Base-by-base conservation (phyloP, 139 green algal genomes). In the Pleodorina starrii region DNA sequence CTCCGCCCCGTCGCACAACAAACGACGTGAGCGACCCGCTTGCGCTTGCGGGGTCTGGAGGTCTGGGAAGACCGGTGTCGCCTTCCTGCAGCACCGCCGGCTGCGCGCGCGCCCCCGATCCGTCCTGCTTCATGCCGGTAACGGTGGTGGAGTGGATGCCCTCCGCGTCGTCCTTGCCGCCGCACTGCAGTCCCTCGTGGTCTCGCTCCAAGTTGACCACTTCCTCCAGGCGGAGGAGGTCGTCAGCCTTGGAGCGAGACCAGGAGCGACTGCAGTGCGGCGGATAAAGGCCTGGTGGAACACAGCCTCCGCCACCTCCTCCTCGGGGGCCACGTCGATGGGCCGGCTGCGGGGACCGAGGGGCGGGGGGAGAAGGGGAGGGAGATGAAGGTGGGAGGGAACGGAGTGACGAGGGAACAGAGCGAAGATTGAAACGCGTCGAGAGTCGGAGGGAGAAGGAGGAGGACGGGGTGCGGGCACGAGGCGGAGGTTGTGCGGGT, bases 231-330 rank as follows among this genome's bases (percentile, higher is more conserved):
- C 93, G 92, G 40, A n/a, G n/a, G n/a, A n/a, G n/a, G n/a, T n/a
- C n/a, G n/a, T n/a, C n/a, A n/a, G n/a, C n/a, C n/a, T n/a, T n/a
- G n/a, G n/a, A n/a, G n/a, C n/a, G n/a, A n/a, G n/a, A n/a, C n/a
- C n/a, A n/a, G n/a, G n/a, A n/a, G n/a, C n/a, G n/a, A n/a, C n/a
- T n/a, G n/a, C n/a, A n/a, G n/a, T n/a, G n/a, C 94, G 94, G 2
- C 98, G 98, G 84, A 99, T 99, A 94, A 97, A 99, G 21, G 97
- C 95, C 90, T 99, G 95, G 77, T 94, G 80, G 68, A 99, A 98
- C 42, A 98, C 95, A 14, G 90, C 90, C 27, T 94, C 94, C 6
- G 89, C 91, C 43, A 96, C 90, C 69, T 94, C 69, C 5, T 92
- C 91, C 66, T 96, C 92, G 1, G 91, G 85, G n/a, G 36, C 85